phyloP scores from a whole-genome alignment of 345 rosid genomes.

The Moringa oleifera region DNA sequence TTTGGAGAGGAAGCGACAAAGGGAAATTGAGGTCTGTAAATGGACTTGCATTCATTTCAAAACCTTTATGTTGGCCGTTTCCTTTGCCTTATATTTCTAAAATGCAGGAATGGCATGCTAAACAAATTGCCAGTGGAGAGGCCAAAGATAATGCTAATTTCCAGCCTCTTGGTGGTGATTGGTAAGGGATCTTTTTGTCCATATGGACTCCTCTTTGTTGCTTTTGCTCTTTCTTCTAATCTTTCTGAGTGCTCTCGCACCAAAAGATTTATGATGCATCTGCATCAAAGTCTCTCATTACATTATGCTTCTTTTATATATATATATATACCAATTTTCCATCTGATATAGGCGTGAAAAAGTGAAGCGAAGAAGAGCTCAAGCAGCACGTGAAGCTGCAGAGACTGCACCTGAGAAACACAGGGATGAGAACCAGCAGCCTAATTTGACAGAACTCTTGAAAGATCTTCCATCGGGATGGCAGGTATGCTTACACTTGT shows the following conservation, averaged over 20 bases:
- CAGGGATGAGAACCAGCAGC: slow-evolving; percentile 30
- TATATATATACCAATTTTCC: background rate
- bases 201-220: background rate
- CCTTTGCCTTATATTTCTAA: slow-evolving; percentile 11
- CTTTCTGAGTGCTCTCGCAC: background rate
- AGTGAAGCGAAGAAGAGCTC: slow-evolving; percentile 75
- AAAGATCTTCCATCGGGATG: slow-evolving; percentile 71
- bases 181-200: slow-evolving; percentile 39
- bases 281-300: no score
- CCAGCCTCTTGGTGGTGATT: slow-evolving; percentile 94
- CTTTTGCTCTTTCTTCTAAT: no score
- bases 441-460: slow-evolving; percentile 51
- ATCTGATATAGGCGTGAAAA: slow-evolving; percentile 69
- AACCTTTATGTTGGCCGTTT: background rate
- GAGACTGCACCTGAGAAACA: slow-evolving; percentile 20
- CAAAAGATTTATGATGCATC: background rate
- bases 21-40: slow-evolving; percentile 65
- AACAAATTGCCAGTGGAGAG: slow-evolving; percentile 91
- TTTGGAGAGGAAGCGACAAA: slow-evolving; percentile 69
- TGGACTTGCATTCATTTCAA: background rate
- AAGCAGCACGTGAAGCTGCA: slow-evolving; percentile 43
- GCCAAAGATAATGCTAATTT: slow-evolving; percentile 93
- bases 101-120: slow-evolving; percentile 74
- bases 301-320: no score
- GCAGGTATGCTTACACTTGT: slow-evolving; percentile 38